Evolutionary conservation across 1,139 yeast genomes (phyloP).

Genomic region (Blastobotrys indianensis): DNA sequence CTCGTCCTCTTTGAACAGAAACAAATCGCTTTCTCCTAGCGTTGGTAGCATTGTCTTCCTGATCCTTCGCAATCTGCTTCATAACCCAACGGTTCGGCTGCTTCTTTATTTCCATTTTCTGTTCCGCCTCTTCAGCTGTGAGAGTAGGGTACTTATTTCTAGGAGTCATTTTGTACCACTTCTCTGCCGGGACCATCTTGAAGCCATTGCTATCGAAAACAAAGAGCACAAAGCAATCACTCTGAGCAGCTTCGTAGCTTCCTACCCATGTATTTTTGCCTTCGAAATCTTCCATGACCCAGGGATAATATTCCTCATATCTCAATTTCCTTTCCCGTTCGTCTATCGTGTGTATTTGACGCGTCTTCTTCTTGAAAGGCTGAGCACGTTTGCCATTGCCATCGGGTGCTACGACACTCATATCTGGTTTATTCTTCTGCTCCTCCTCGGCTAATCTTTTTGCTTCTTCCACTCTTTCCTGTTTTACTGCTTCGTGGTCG

Average conservation of each 20-base stretch:
- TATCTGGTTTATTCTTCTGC: conserved; percentile 40
- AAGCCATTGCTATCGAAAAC: conserved; percentile 85
- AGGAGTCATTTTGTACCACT: conserved; percentile 88
- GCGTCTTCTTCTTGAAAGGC: conserved; percentile 69
- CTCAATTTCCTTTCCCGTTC: conserved; percentile 77
- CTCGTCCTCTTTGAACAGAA: conserved; percentile 51
- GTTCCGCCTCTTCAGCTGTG: conserved; percentile 94
- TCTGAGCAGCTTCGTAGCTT: conserved; percentile 88
- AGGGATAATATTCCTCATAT: conserved; percentile 93
- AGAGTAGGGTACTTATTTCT: conserved; percentile 89
- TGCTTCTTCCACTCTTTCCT: not conserved
- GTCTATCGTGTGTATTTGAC: conserved; percentile 73
- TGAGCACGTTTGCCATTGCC: conserved; percentile 74
- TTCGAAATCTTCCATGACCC: conserved; percentile 97
- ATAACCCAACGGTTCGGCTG: conserved; percentile 92
- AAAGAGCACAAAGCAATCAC: conserved; percentile 78
- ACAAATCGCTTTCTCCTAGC: conserved; percentile 35
- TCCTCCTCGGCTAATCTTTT: not conserved
- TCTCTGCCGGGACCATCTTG: conserved; percentile 91
- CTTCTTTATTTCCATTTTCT: conserved; percentile 74
- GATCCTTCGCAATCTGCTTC: conserved; percentile 76
- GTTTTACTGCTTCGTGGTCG: conserved; percentile 4
- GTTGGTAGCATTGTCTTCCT: conserved; percentile 23
- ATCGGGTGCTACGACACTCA: conserved; percentile 75
- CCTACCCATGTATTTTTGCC: conserved; percentile 95